These are phyloP conservation scores for Chytriomyces sp. DNA, from an alignment of 192 early-diverging fungal species.

Conservation along the genomic window DNA sequence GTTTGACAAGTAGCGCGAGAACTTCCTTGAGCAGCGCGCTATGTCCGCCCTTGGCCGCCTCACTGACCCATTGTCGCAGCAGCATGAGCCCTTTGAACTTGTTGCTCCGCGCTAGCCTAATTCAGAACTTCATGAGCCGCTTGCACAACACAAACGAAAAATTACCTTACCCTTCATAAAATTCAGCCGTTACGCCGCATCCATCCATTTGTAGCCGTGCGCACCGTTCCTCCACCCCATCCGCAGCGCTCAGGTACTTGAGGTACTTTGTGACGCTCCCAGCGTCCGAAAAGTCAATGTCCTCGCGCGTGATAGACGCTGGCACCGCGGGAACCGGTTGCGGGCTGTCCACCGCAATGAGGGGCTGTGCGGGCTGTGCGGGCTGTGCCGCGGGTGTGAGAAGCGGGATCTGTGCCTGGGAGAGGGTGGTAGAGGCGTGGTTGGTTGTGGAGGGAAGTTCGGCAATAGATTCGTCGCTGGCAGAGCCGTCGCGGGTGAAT, in stretches of 20 bases:
- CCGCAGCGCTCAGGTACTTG: constrained; percentile 4
- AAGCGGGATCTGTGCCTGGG: not conserved
- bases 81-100: constrained; percentile 18
- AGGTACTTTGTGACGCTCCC: constrained; percentile 1
- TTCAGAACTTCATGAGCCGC: not conserved
- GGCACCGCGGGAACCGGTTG: not conserved
- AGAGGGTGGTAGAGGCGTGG: not conserved
- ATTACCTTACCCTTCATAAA: constrained; percentile 13
- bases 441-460: not conserved
- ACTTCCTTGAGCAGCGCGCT: constrained; percentile 2
- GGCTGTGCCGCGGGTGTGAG: not conserved
- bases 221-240: not conserved
- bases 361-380: not conserved
- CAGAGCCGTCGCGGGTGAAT: not conserved
- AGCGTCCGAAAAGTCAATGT: constrained; percentile 17
- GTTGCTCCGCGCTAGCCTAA: constrained; percentile 9
- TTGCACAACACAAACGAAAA: not conserved
- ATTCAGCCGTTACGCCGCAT: not conserved
- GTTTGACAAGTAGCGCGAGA: constrained; percentile 5
- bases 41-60: not conserved
- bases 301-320: not conserved
- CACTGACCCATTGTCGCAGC: constrained; percentile 4
- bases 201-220: not conserved
- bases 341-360: not conserved
- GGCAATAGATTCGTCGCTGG: not conserved